These are phyloP conservation scores for Ophiostoma populinum DNA, from an alignment of 2,329 filamentous ascomycete genomes.

Conservation along the genomic window DNA sequence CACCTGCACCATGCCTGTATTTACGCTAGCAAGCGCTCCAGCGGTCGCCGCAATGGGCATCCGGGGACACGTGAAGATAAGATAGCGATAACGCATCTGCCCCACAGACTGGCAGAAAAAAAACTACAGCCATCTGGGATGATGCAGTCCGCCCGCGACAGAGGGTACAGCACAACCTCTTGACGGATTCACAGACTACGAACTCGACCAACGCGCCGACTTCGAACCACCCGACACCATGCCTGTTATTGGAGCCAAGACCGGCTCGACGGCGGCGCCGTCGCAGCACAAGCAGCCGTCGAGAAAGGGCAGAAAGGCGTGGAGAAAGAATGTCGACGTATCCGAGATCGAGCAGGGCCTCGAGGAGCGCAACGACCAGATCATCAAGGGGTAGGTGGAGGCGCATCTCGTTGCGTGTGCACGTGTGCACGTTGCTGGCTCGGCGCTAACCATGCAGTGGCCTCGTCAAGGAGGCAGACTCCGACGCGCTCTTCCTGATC, in stretches of 20 bases:
- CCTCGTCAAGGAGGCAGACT: constrained; percentile 65
- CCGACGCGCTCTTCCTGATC: constrained; percentile 69
- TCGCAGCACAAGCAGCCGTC: constrained; percentile 77
- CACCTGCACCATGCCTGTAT: too few species aligned
- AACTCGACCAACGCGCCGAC: neutral
- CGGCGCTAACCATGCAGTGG: constrained; percentile 43
- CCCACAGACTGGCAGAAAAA: constrained; percentile 4
- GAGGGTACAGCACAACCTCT: too few species aligned
- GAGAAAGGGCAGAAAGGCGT: constrained; percentile 94
- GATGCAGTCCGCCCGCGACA: too few species aligned
- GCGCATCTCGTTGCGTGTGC: neutral
- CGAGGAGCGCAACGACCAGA: constrained; percentile 69
- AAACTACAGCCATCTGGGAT: too few species aligned
- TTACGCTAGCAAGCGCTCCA: too few species aligned
- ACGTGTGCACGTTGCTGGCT: neutral
- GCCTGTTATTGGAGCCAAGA: constrained; percentile 33
- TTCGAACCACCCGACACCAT: constrained; percentile 19
- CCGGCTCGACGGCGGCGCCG: constrained; percentile 42
- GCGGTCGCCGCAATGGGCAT: too few species aligned
- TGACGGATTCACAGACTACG: too few species aligned
- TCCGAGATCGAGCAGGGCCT: constrained; percentile 72
- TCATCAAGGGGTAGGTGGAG: constrained; percentile 60
- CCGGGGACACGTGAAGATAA: too few species aligned
- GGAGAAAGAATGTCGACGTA: constrained; percentile 95
- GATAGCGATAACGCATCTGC: neutral